A percentile compares a stretch with the other conserved stretches of the same genome.
These are phyloP conservation scores for Annulohypoxylon moriforme DNA, from an alignment of 495 filamentous ascomycete genomes.

Conservation along the genomic window DNA sequence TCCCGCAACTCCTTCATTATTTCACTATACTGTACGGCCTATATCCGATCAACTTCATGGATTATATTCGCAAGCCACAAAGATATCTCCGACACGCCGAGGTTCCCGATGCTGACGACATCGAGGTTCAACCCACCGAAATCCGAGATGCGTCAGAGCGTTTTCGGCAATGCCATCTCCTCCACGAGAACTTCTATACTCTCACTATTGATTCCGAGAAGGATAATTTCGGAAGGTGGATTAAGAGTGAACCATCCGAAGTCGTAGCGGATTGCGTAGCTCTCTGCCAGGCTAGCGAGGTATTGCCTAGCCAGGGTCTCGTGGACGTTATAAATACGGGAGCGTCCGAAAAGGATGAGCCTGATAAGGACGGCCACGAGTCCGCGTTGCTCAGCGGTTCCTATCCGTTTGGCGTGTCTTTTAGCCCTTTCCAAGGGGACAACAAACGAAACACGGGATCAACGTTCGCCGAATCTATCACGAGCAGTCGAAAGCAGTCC, in stretches of 20 bases:
- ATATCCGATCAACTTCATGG: slow-evolving; percentile 82
- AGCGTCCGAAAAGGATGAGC: slow-evolving; percentile 23
- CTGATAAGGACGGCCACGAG: slow-evolving; percentile 39
- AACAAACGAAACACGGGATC: slow-evolving; percentile 63
- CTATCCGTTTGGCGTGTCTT: slow-evolving; percentile 33
- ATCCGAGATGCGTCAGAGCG: slow-evolving; percentile 74
- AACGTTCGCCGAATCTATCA: slow-evolving; percentile 54
- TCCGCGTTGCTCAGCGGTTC: slow-evolving; percentile 54
- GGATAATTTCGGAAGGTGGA: slow-evolving; percentile 74
- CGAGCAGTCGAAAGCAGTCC: slow-evolving; percentile 44
- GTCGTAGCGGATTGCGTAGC: slow-evolving; percentile 76
- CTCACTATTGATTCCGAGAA: slow-evolving; percentile 78
- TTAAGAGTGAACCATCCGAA: slow-evolving; percentile 76
- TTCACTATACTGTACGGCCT: slow-evolving; percentile 83
- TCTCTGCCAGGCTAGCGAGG: slow-evolving; percentile 49
- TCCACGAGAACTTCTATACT: slow-evolving; percentile 80
- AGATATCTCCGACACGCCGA: slow-evolving; percentile 73
- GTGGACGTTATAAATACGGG: slow-evolving; percentile 9
- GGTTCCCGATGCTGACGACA: slow-evolving; percentile 70
- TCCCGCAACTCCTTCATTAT: slow-evolving; percentile 78
- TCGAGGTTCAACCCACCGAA: slow-evolving; percentile 77
- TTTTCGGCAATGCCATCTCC: slow-evolving; percentile 72
- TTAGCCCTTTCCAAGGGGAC: slow-evolving; percentile 35
- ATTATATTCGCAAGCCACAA: slow-evolving; percentile 79
- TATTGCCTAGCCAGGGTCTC: slow-evolving; percentile 17